Evolutionary conservation across 2,329 filamentous ascomycete species (phyloP), one percentile per base, ranked within the genome.

Genomic region (Elsinoe necatrix): DNA sequence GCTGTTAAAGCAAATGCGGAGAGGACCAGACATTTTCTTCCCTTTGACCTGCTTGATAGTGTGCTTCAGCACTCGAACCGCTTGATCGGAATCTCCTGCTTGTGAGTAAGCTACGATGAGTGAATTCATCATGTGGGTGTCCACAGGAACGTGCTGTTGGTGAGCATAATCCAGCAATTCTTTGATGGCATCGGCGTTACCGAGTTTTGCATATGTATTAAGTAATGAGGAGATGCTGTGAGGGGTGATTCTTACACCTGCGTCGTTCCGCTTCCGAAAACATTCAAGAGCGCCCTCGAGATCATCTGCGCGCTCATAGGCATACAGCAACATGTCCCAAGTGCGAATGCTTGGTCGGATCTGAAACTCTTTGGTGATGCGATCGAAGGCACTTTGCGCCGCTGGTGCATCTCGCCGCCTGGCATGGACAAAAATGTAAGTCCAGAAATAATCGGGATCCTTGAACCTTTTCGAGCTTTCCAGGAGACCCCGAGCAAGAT

Each of bases 241-340:
- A 0, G 72, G 65, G 67, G 88, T 80, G 0, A 87, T 84, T 20
- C 69, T 64, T 2, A 81, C 31, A 7, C 72, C 64, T 60, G 68
- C 63, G 62, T 76, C 61, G 2, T 79, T 58, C 67, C 93, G 77
- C 8, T 77, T 71, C 16, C 83, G 76, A 63, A 95, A 90, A 50
- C 78, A 77, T 5, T 74, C 67, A 57, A 88, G 72, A 11, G 84
- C 85, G 4, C 81, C 80, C n/a, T 81, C 75, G 42, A 87, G 78
- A 65, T 93, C 82, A 48, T 81, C 77, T 0, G 80, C 79, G 62
- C 82, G 82, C 16, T 78, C 77, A 69, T 90, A 80, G 2, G 86
- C 84, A 64, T 85, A 82, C 45, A 97, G 75, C 25, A 95, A 70
- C 20, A 84, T 83, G 65, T 95, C 95, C 85, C 86, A 95, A 60